phyloP scores from a whole-genome alignment of 73 alveolate species.

The Tetrahymena borealis region DNA sequence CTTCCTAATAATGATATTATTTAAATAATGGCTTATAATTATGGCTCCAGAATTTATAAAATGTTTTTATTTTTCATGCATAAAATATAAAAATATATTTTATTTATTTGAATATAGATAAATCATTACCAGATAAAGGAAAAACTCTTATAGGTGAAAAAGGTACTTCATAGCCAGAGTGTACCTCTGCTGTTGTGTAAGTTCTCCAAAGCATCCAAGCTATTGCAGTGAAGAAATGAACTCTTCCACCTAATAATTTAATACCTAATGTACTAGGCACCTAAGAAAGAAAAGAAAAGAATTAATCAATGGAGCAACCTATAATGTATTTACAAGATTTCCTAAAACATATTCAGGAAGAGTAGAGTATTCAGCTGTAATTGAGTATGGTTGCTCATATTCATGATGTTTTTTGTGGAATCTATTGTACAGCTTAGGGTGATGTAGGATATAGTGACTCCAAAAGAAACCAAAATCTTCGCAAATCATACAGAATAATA shows the following conservation, averaged over 20 bases:
- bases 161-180: conserved; percentile 74
- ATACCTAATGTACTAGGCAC: conserved; percentile 53
- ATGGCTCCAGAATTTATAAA: no score
- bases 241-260: conserved; percentile 37
- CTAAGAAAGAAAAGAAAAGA: neutral
- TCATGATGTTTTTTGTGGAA: conserved; percentile 69
- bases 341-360: conserved; percentile 39
- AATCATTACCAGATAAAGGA: conserved; percentile 63
- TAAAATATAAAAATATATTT: no score
- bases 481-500: conserved; percentile 50
- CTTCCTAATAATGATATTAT: no score
- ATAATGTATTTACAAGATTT: conserved; percentile 3
- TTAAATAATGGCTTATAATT: no score
- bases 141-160: conserved; percentile 59
- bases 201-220: conserved; percentile 53
- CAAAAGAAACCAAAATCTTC: conserved; percentile 62
- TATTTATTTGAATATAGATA: no score
- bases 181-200: conserved; percentile 66
- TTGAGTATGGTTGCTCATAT: conserved; percentile 50
- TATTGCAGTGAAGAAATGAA: conserved; percentile 53
- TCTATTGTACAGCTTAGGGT: conserved; percentile 35
- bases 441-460: conserved; percentile 62
- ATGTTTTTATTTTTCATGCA: no score
- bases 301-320: neutral
- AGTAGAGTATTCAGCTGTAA: conserved; percentile 69